Evolutionary conservation across 768 basidiomycete genomes (phyloP).

Genomic region (Tulasnella sp.): DNA sequence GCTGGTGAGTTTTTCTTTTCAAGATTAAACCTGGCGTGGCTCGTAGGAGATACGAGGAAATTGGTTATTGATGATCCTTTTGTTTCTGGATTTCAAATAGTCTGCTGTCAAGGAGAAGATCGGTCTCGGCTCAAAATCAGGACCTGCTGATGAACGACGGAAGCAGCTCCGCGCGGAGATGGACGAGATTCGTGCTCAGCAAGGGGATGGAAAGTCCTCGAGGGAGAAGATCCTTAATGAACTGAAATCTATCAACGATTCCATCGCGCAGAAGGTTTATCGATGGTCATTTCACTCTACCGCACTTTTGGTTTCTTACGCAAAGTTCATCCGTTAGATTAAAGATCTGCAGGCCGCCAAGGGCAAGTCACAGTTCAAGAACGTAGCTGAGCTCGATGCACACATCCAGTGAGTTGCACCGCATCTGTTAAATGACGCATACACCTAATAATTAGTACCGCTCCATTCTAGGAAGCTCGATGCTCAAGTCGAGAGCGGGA

Average conservation of each 20-base stretch:
- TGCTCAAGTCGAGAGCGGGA: conserved; percentile 84
- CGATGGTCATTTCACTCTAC: not conserved
- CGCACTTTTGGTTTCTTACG: not conserved
- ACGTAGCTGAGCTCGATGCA: conserved; percentile 73
- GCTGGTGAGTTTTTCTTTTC: conserved; percentile 73
- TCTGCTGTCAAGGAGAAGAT: conserved; percentile 67
- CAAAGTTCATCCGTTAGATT: conserved; percentile 38
- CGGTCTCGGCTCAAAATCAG: conserved; percentile 45
- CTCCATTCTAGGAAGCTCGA: conserved; percentile 54
- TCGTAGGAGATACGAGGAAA: too few relatives aligned
- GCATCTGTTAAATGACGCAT: not conserved
- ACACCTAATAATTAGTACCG: not conserved
- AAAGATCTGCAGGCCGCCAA: conserved; percentile 79
- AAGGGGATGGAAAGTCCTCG: conserved; percentile 63
- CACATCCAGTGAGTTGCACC: conserved; percentile 59
- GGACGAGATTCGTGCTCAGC: conserved; percentile 64
- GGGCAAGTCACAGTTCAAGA: conserved; percentile 69
- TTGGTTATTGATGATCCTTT: not conserved
- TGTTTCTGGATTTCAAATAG: conserved; percentile 31
- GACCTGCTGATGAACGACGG: conserved; percentile 60
- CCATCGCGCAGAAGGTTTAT: conserved; percentile 67
- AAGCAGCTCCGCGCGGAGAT: conserved; percentile 67
- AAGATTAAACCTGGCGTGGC: not conserved
- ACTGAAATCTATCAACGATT: conserved; percentile 67
- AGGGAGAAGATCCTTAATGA: conserved; percentile 66